Conservation (phyloP, 2,329 filamentous ascomycete genomes). For the Fusarium stilboides region DNA sequence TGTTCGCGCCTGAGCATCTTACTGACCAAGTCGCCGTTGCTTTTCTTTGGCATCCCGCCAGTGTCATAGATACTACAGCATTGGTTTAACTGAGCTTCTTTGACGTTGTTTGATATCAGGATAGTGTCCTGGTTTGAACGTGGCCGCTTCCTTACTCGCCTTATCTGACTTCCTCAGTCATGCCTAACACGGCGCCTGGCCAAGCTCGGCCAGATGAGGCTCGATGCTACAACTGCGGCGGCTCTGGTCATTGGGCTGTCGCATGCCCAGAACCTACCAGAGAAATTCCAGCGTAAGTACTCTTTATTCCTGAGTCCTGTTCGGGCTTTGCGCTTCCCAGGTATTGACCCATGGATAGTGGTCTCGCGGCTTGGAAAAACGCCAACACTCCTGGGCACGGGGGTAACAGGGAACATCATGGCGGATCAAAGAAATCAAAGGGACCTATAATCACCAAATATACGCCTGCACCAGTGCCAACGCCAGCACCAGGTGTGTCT, state of each 20-base stretch:
- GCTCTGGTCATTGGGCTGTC: conserved; percentile 66
- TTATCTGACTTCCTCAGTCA: conserved; percentile 29
- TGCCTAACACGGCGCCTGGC: conserved; percentile 52
- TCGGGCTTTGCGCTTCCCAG: conserved; percentile 1
- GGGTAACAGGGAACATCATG: conserved; percentile 50
- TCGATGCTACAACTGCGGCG: conserved; percentile 70
- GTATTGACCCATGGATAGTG: conserved; percentile 47
- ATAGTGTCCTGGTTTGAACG: conserved; percentile 17
- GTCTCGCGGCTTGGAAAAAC: conserved; percentile 57
- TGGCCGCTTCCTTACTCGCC: conserved; percentile 1
- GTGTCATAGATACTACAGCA: conserved; percentile 15
- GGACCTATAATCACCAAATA: conserved; percentile 57
- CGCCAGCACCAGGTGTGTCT: conserved; percentile 26
- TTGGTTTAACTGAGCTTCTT: conserved; percentile 5
- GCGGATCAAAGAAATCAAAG: conserved; percentile 53
- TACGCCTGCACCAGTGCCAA: conserved; percentile 48
- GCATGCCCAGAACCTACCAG: conserved; percentile 68
- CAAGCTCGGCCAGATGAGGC: conserved; percentile 55
- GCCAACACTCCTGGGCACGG: conserved; percentile 49
- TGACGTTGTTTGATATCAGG: not conserved
- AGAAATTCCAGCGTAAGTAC: conserved; percentile 65
- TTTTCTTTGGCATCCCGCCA: conserved; percentile 18
- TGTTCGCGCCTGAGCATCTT: conserved; percentile 29
- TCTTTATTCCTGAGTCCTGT: not conserved
- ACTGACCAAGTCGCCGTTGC: conserved; percentile 21